Percentiles rank a stretch among this genome's conserved stretches.
Conservation (phyloP, 139 green algal species). For the Ettlia oleoabundans region DNA sequence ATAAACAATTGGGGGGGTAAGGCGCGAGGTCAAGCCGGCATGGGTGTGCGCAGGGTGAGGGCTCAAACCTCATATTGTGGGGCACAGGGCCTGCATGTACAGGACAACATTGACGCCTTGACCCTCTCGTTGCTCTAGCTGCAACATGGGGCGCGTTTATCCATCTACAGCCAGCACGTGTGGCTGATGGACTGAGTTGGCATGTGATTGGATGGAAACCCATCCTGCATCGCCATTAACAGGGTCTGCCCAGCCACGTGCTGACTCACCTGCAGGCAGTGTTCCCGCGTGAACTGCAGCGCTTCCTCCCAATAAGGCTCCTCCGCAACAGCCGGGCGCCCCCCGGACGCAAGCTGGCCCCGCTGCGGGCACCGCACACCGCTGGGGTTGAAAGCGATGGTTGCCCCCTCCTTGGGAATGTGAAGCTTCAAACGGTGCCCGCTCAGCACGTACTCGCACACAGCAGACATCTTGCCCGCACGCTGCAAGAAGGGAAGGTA, state of each 20-base stretch:
- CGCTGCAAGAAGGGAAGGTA: slow-evolving; percentile 96
- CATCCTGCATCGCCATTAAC: too few species aligned
- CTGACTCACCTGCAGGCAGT: slow-evolving; percentile 69
- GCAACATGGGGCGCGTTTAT: too few species aligned
- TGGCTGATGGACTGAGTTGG: too few species aligned
- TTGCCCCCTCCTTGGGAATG: slow-evolving; percentile 88
- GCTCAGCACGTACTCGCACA: slow-evolving; percentile 88
- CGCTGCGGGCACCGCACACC: slow-evolving; percentile 76
- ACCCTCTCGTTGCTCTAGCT: too few species aligned
- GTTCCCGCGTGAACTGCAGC: slow-evolving; percentile 78
- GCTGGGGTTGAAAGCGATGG: slow-evolving; percentile 87
- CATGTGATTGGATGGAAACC: too few species aligned
- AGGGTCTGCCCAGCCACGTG: too few species aligned
- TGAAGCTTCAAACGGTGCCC: slow-evolving; percentile 85
- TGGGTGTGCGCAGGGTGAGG: neutral
- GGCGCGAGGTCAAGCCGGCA: neutral
- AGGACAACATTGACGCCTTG: too few species aligned
- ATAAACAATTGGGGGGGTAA: neutral
- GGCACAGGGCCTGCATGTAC: too few species aligned
- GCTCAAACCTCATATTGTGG: neutral
- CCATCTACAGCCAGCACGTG: too few species aligned
- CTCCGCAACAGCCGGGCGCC: slow-evolving; percentile 54
- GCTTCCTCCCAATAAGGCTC: slow-evolving; percentile 91
- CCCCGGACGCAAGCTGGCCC: slow-evolving; percentile 49
- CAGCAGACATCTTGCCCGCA: slow-evolving; percentile 64